Conservation (phyloP, 129 eudicot genomes). For the Apium graveolens region DNA sequence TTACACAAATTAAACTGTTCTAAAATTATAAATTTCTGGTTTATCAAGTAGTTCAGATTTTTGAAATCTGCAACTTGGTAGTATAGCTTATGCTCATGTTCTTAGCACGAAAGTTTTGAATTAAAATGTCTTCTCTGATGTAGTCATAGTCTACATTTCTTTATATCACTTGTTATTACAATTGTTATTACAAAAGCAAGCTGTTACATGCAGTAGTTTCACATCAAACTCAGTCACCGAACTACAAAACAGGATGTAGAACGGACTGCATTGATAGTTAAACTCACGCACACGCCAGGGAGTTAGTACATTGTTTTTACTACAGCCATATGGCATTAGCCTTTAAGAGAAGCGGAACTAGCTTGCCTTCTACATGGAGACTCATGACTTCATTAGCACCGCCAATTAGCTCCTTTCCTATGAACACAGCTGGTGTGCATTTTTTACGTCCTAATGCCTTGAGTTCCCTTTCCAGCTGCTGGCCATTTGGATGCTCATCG, state of each 20-base stretch:
- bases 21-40: too few relatives aligned
- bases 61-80: too few relatives aligned
- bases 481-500: slow-evolving; percentile 30
- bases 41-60: too few relatives aligned
- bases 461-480: slow-evolving; percentile 28
- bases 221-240: neutral
- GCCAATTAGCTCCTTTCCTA: slow-evolving; percentile 39
- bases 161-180: neutral
- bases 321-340: slow-evolving; percentile 44
- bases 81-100: too few relatives aligned
- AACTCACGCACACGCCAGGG: too few relatives aligned
- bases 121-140: too few relatives aligned
- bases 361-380: slow-evolving; percentile 26
- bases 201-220: neutral
- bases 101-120: too few relatives aligned
- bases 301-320: neutral
- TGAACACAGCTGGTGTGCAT: slow-evolving; percentile 34
- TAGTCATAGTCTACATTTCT: neutral
- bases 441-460: slow-evolving; percentile 22
- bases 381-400: slow-evolving; percentile 40
- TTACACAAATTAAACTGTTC: too few relatives aligned
- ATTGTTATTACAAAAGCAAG: neutral
- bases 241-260: neutral
- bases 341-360: slow-evolving; percentile 28
- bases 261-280: slow-evolving; percentile 6